Evolutionary conservation across 2,329 filamentous ascomycete species (phyloP), one percentile per base, ranked within the genome.

Genomic region (Trichoderma sp.): DNA sequence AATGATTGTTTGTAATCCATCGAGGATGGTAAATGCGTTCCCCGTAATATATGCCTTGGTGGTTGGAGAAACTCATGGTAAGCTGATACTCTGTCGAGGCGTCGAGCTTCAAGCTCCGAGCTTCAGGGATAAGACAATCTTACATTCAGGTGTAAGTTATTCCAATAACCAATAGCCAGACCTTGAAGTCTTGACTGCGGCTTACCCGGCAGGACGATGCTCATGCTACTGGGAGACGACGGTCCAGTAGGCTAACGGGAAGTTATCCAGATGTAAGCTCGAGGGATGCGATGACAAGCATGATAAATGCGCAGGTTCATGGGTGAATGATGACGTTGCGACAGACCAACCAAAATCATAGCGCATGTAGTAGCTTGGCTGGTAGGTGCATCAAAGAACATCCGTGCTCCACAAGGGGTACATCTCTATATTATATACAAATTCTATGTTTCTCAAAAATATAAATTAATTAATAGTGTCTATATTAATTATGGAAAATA

Each of bases 41-140:
- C 94, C 94, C 69, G 92, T 95, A 72, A 97, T 91, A 80, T 98
- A 99, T 61, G 89, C 88, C 92, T 96, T 17, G 8, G 74, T 35
- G 58, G 64, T 69, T 45, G 60, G 53, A 15, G 27, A 13, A 32
- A 32, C 25, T 58, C 17, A 45, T 56, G 32, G 37, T 69, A 54
- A 52, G 53, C 29, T 37, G 32, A 27, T 34, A 63, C 25, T 42
- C 53, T 53, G 53, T 50, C 22, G 15, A 48, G 45, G 25, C 29
- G 58, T 34, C 37, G 19, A 35, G 25, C n/a, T 42, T 32, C 17
- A 17, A 45, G 48, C 37, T 60, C 34, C 25, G n/a, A n/a, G 27
- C n/a, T 22, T 34, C 50, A 17, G 17, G 25, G 37, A 45, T 22
- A 39, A 42, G 60, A 27, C 39, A 22, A 53, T 71, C 87, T 82